Evolutionary conservation across 2,329 filamentous ascomycete species (phyloP), one percentile per base, ranked within the genome.

Genomic region (Gliomastix tumulicola): DNA sequence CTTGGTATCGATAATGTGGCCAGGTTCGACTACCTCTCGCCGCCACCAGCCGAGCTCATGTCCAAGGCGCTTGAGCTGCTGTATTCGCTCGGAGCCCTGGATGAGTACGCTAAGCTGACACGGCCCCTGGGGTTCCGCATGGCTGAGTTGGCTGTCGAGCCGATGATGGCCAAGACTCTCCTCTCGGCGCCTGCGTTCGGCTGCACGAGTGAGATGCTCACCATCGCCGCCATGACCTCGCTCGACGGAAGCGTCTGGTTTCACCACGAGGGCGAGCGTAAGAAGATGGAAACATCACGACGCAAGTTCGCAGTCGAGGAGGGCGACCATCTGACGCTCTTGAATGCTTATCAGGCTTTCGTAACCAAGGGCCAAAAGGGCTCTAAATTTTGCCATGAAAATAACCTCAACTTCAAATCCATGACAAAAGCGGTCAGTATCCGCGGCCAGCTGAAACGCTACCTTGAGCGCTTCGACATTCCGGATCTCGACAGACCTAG

Each of bases 291-390:
- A 53, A 79, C 73, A 16, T 77, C 81, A 20, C 73, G 85, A 32
- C 74, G 86, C 33, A 86, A 84, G 50, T 97, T 97, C 52, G 87
- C 90, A 0, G 89, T 82, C 7, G 87, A 94, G 42, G 89, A 97
- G 64, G 92, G 92, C 2, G 92, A 98, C 49, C 90, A 97, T 50
- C 63, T 97, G 18, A 96, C 89, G 1, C 74, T 96, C 10, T 72
- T 96, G 28, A 97, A 98, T 50, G 84, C 89, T n/a, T 97, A 92
- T 54, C 83, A 89, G 53, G 78, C 87, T 0, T 97, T 97, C 52
- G 68, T 90, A 34, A 86, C 82, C 3, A 84, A 79, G 42, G 89
- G 88, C 3, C 82, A 79, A 49, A 92, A 90, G 54, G 86, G 94
- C 42, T 65, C 83, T 2, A 80, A 81, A 44, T 98, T 94, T 71